These are phyloP conservation scores for Gypsophila paniculata DNA, from an alignment of 179 eudicot species.

Conservation along the genomic window DNA sequence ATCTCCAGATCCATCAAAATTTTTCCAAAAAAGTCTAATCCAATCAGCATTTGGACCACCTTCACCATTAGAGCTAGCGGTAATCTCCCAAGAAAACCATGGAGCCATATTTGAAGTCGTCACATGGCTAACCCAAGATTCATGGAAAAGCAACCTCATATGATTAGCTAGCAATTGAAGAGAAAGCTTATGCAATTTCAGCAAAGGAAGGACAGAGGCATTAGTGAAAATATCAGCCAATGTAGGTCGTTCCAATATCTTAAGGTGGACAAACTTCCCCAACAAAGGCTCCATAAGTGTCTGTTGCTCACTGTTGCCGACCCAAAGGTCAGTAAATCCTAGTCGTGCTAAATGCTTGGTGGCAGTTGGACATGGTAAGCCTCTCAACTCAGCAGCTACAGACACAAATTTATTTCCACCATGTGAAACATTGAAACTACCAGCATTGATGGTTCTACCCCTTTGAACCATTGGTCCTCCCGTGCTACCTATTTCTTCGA, in stretches of 20 bases:
- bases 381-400: conserved; percentile 72
- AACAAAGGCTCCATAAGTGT: conserved; percentile 59
- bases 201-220: conserved; percentile 40
- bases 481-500: conserved; percentile 83
- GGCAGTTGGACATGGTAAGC: conserved; percentile 90
- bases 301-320: conserved; percentile 82
- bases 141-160: conserved; percentile 72
- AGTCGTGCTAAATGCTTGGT: conserved; percentile 49
- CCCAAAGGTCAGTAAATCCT: conserved; percentile 78
- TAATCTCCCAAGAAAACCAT: conserved; percentile 95
- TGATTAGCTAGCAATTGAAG: conserved; percentile 66
- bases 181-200: conserved; percentile 65
- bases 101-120: conserved; percentile 65
- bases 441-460: conserved; percentile 34
- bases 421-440: conserved; percentile 31
- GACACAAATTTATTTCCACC: conserved; percentile 46
- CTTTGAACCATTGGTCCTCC: conserved; percentile 63
- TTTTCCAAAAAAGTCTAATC: conserved; percentile 91
- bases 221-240: conserved; percentile 59
- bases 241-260: conserved; percentile 64
- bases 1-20: conserved; percentile 62
- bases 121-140: conserved; percentile 86
- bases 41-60: conserved; percentile 90
- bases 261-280: conserved; percentile 70
- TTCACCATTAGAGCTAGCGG: conserved; percentile 48